phyloP scores from a whole-genome alignment of 2,329 filamentous ascomycete species.

The Diaporthe velutina region DNA sequence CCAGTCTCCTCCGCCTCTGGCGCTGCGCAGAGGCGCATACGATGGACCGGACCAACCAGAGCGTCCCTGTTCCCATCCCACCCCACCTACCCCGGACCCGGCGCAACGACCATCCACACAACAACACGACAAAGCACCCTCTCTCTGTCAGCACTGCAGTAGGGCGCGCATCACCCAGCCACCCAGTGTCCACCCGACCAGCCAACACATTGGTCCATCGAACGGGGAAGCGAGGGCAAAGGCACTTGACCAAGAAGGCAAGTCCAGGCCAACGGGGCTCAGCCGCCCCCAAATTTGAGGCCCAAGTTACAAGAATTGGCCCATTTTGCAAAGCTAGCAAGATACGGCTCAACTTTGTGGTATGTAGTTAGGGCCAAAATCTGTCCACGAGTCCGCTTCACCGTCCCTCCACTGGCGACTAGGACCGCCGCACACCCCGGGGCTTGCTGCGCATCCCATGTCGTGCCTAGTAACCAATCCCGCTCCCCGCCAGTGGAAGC shows the following conservation, averaged over 20 bases:
- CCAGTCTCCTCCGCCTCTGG: neutral
- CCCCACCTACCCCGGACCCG: neutral
- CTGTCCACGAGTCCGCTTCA: neutral
- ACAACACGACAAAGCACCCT: neutral
- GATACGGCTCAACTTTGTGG: neutral
- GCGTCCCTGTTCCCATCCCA: neutral
- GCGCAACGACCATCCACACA: neutral
- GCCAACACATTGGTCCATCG: neutral
- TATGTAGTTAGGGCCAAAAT: neutral
- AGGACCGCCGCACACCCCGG: constrained; percentile 3
- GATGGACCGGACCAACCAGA: neutral
- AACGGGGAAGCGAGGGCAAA: neutral
- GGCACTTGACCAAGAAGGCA: neutral
- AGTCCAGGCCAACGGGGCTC: neutral
- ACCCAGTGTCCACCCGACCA: neutral
- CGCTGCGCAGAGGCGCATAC: constrained; percentile 17
- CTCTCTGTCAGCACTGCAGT: constrained; percentile 26
- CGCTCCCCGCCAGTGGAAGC: neutral
- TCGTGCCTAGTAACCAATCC: neutral
- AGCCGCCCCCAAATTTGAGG: neutral
- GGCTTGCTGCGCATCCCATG: neutral
- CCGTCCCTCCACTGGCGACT: neutral
- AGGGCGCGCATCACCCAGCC: constrained; percentile 25
- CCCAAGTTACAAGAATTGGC: neutral
- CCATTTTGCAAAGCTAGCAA: neutral